These are phyloP conservation scores for Candida ficus DNA, from an alignment of 805 yeast genomes.

Conservation along the genomic window DNA sequence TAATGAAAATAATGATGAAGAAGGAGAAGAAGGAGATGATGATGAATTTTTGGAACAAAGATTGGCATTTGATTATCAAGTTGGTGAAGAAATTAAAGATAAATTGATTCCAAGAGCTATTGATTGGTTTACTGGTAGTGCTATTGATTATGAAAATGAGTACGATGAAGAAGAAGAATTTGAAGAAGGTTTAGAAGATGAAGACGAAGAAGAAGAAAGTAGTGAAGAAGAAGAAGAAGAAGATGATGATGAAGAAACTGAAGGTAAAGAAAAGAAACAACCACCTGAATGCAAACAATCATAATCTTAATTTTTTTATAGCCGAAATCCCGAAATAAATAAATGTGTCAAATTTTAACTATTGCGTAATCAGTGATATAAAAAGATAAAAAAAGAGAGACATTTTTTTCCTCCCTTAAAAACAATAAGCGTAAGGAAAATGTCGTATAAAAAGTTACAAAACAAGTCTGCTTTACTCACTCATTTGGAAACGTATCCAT, in stretches of 20 bases:
- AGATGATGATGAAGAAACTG: slow-evolving; percentile 29
- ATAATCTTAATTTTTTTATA: background rate
- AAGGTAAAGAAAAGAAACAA: slow-evolving; percentile 11
- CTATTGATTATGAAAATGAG: slow-evolving; percentile 70
- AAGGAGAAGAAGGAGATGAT: slow-evolving; percentile 55
- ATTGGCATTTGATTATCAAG: slow-evolving; percentile 86
- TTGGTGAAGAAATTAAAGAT: slow-evolving; percentile 96
- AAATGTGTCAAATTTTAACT: background rate
- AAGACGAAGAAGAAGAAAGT: slow-evolving; percentile 35
- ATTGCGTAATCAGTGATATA: background rate
- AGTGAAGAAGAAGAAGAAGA: slow-evolving; percentile 31
- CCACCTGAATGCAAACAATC: slow-evolving; percentile 17
- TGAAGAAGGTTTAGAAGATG: slow-evolving; percentile 33
- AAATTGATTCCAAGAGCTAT: slow-evolving; percentile 93
- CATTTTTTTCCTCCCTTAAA: background rate
- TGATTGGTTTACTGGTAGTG: slow-evolving; percentile 98
- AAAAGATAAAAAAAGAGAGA: background rate
- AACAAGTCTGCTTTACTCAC: slow-evolving; percentile 3
- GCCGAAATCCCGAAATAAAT: no score
- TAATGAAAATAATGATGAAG: slow-evolving; percentile 43
- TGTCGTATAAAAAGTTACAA: slow-evolving; percentile 4
- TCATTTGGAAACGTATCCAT: slow-evolving; percentile 4
- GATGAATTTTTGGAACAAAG: slow-evolving; percentile 75
- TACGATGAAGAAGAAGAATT: slow-evolving; percentile 50
- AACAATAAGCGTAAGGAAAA: background rate